Evolutionary conservation across 2,329 filamentous ascomycete genomes (phyloP), one percentile per base, ranked within the genome.

Genomic region (Sporothrix pseudoabietina): DNA sequence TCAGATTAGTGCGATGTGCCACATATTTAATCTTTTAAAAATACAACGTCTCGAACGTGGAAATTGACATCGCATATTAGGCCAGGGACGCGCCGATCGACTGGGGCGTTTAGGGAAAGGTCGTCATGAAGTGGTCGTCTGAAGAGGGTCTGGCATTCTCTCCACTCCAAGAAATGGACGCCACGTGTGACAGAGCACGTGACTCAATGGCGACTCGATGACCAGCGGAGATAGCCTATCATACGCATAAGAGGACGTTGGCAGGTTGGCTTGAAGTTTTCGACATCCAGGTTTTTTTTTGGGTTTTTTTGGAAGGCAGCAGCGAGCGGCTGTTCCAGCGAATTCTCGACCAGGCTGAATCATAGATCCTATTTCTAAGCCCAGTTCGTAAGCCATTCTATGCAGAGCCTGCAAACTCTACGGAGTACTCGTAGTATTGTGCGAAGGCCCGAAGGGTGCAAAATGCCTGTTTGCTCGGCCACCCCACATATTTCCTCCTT

Each of bases 401-500:
- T 66, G 22, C 61, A 44, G 19, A 65, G 9, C 9, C 10, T 41
- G 10, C n/a, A 44, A 39, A 35, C 5, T 41, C 3, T 44, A n/a
- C n/a, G n/a, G n/a, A n/a, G n/a, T n/a, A 10, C 35, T 35, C 26
- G 35, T 35, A n/a, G 35, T 35, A 35, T 39, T 44, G 32, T 41
- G 10, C 63, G 12, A 19, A 32, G 41, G 32, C 22, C 4, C 63
- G 22, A 19, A 32, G 41, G 63, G 22, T 66, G 63, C 26, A 35
- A 49, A 71, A 71, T 57, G 49, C 26, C 49, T 30, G n/a, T 30
- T 57, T 57, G 41, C 71, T 35, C 19, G 26, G 30, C 30, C 32
- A n/a, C 49, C 49, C 72, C 69, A 73, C 30, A 73, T 57, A 54
- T 35, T 8, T 19, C 30, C 41, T 22, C 52, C 68, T 49, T 16